These are phyloP conservation scores for Begonia masoniana DNA, from an alignment of 306 rosid species.

Conservation along the genomic window DNA sequence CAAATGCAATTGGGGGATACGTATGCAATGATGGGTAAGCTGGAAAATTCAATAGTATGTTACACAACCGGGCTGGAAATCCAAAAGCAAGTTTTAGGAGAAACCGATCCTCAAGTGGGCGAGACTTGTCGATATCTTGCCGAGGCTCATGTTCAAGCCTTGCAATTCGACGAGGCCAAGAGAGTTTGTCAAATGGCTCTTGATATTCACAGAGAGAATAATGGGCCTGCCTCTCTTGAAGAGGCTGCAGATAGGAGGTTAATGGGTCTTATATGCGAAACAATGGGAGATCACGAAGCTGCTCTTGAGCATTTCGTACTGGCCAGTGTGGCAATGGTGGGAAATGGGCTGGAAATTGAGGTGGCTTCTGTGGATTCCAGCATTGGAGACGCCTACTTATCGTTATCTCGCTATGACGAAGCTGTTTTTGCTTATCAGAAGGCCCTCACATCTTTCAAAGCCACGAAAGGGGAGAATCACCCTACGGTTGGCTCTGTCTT, in stretches of 20 bases:
- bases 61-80: slow-evolving; percentile 74
- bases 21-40: slow-evolving; percentile 75
- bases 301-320: slow-evolving; percentile 85
- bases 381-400: slow-evolving; percentile 78
- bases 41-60: slow-evolving; percentile 64
- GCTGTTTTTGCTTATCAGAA: slow-evolving; percentile 75
- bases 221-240: slow-evolving; percentile 58
- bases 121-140: slow-evolving; percentile 89
- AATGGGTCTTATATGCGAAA: slow-evolving; percentile 92
- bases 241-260: slow-evolving; percentile 92
- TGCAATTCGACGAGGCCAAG: slow-evolving; percentile 74
- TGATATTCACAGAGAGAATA: slow-evolving; percentile 60
- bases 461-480: slow-evolving; percentile 82
- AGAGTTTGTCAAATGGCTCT: slow-evolving; percentile 78
- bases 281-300: slow-evolving; percentile 78
- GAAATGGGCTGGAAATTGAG: slow-evolving; percentile 72
- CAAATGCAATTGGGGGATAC: slow-evolving; percentile 95
- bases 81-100: slow-evolving; percentile 69
- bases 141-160: slow-evolving; percentile 85
- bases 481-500: slow-evolving; percentile 71
- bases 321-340: slow-evolving; percentile 86
- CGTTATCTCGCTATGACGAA: slow-evolving; percentile 74
- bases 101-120: slow-evolving; percentile 67
- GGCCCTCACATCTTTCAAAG: slow-evolving; percentile 67
- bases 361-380: slow-evolving; percentile 85